Base-by-base conservation (phyloP, 306 rosid genomes). In the Pyrus communis region DNA sequence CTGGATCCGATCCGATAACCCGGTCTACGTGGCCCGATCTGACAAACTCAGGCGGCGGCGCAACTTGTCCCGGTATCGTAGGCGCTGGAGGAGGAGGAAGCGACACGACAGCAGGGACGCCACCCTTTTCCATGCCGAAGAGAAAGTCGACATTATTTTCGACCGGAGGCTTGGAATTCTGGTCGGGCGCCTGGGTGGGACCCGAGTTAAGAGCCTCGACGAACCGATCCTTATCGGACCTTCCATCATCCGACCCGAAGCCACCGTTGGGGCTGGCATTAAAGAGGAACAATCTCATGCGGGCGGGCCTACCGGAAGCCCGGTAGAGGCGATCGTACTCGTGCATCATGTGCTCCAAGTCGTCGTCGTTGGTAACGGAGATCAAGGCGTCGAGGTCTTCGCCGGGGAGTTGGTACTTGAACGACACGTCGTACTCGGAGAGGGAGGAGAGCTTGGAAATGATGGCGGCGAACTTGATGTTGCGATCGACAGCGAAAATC, bases 341-440 rank as follows among this genome's bases (percentile, higher is more conserved):
- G 69, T 88, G 93, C 98, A 95, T 95, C 98, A 95, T 92, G 69
- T 92, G 97, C 45, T 95, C 97, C 4, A 95, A 90, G 71, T 95
- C 98, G 21, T 95, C 98, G 33, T 95, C 98, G 85, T 88, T 95
- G 14, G 97, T 77, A 33, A 95, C 97, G 11, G 98, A 95, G 58
- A 95, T 95, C 71, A 95, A 82, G 4, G 98, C 97, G 55, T 95
- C 98, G 9, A 95, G 96, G 31, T 90, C 98, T 60, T 95, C 98
- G 0, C 98, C 98, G 2, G 98, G 98, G 23, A 95, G 97, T 80
- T 95, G 98, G 79, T 95, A 95, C 91, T 92, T 95, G 78, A 92
- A 89, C 58, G 96, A 79, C 21, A 95, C 86, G 0, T 93, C 84
- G 11, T 73, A 61, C 52, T 86, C 88, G 73, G 82, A 88, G 69